These are phyloP conservation scores for Berkeleyomyces basicola DNA, from an alignment of 2,329 filamentous ascomycete species.

Conservation along the genomic window DNA sequence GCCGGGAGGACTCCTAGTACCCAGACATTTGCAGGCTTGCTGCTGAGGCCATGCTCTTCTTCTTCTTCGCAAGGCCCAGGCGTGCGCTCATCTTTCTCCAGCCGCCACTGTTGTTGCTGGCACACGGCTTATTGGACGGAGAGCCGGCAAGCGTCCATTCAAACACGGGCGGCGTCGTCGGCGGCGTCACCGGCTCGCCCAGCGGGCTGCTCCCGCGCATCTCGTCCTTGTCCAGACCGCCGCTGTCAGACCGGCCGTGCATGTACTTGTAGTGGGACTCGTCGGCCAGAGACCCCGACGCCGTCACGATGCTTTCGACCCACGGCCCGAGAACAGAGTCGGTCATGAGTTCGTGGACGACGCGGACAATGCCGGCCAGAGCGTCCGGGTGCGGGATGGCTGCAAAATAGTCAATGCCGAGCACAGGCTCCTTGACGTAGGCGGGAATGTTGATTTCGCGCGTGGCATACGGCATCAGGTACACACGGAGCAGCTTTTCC, in stretches of 20 bases:
- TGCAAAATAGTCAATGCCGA: slow-evolving; percentile 15
- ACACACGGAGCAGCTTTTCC: slow-evolving; percentile 75
- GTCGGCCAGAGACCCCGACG: slow-evolving; percentile 30
- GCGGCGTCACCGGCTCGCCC: slow-evolving; percentile 55
- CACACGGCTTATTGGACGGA: slow-evolving; percentile 37
- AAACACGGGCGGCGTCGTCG: slow-evolving; percentile 51
- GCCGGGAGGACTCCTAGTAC: neutral
- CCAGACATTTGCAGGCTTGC: neutral
- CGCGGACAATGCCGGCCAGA: slow-evolving; percentile 66
- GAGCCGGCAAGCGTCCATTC: slow-evolving; percentile 37
- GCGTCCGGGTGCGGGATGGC: slow-evolving; percentile 56
- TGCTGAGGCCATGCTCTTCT: slow-evolving; percentile 3
- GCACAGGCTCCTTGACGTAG: slow-evolving; percentile 50
- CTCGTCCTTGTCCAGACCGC: neutral
- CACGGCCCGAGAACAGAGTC: slow-evolving; percentile 90
- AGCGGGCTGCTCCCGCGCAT: neutral
- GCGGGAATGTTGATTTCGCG: slow-evolving; percentile 84
- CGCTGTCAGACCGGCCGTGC: slow-evolving; percentile 1
- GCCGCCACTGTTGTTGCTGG: slow-evolving; percentile 38
- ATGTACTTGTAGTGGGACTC: slow-evolving; percentile 15
- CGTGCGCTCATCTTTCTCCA: slow-evolving; percentile 51
- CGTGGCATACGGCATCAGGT: slow-evolving; percentile 71
- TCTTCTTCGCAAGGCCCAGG: slow-evolving; percentile 29
- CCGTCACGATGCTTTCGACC: slow-evolving; percentile 27
- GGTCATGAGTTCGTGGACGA: slow-evolving; percentile 93